phyloP scores from a whole-genome alignment of 495 filamentous ascomycete species.

The Talaromyces liani region DNA sequence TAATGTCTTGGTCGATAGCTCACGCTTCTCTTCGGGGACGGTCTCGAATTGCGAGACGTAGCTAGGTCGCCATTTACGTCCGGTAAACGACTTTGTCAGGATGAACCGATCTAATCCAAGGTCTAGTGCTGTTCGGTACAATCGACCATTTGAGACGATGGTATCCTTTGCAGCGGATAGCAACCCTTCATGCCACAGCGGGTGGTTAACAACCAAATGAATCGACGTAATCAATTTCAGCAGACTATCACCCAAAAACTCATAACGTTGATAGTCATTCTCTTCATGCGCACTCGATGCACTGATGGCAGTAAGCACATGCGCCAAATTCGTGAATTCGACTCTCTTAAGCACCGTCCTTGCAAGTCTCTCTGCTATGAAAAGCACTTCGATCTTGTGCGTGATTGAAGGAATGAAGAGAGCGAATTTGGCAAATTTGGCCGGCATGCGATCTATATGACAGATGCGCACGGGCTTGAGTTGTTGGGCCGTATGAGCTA shows the following conservation, averaged over 20 bases:
- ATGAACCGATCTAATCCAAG: conserved; percentile 68
- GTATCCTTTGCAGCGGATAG: conserved; percentile 61
- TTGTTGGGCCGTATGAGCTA: conserved; percentile 14
- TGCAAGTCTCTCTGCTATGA: conserved; percentile 58
- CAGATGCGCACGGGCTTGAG: conserved; percentile 20
- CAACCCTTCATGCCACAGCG: conserved; percentile 70
- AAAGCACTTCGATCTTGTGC: conserved; percentile 54
- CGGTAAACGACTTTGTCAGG: conserved; percentile 57
- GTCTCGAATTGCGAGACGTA: conserved; percentile 44
- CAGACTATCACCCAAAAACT: conserved; percentile 82
- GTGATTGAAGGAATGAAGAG: conserved; percentile 70
- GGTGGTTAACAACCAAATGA: conserved; percentile 58
- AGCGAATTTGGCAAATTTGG: conserved; percentile 54
- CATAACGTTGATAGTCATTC: conserved; percentile 76
- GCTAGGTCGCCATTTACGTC: conserved; percentile 61
- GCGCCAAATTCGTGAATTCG: conserved; percentile 42
- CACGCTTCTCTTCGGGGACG: conserved; percentile 16
- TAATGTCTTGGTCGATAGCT: conserved; percentile 68
- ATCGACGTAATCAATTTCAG: conserved; percentile 71
- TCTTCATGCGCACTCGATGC: conserved; percentile 52
- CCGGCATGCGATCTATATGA: conserved; percentile 50
- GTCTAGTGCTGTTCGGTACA: conserved; percentile 56
- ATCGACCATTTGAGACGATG: conserved; percentile 63
- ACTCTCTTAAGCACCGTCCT: conserved; percentile 50
- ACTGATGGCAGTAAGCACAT: conserved; percentile 68